Evolutionary conservation across 257 asterid genomes (phyloP), one percentile per base, ranked within the genome.

Genomic region (Forsythia suspensa): DNA sequence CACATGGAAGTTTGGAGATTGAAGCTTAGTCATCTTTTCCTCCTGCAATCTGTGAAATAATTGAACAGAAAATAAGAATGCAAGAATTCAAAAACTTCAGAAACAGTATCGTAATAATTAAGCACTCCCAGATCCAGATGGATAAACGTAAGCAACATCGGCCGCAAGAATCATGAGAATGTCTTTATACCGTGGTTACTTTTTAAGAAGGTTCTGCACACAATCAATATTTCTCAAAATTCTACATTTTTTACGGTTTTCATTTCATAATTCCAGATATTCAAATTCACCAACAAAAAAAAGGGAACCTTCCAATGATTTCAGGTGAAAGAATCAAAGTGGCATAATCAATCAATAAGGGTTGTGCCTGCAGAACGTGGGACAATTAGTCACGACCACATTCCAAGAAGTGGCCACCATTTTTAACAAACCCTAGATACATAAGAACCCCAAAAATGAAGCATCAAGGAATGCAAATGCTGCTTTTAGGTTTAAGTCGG

Each of bases 1-100:
- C 80, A 96, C 85, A 43, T 94, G 95, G 72, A 96, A 91, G 87
- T 96, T 96, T 10, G 99, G 99, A 42, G 99, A 96, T 37, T 86
- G 90, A 73, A 96, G 92, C 88, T 96, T 96, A 77, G 85, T 66
- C 87, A 65, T 86, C 89, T 94, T 96, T 77, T 91, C 93, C 82
- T 89, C 96, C 21, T 96, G 91, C 95, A 94, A 88, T 90, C 99
- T 96, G 73, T 87, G 80, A 69, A 36, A 69, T 13, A 40, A 3
- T 48, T 77, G 20, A 48, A 52, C 72, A 68, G 57, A 43, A 65
- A 73, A 24, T 79, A 37, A 75, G 51, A 38, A 76, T 61, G 46
- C 13, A 73, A 20, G 79, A 55, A 39, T 51, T 70, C 52, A 29
- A 65, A 66, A 29, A 55, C 24, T 21, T 46, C 57, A 61, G 70